Percentiles rank a stretch among this genome's conserved stretches.
Evolutionary conservation across 805 yeast genomes (phyloP).

Genomic region (Candida cerambycidarum): DNA sequence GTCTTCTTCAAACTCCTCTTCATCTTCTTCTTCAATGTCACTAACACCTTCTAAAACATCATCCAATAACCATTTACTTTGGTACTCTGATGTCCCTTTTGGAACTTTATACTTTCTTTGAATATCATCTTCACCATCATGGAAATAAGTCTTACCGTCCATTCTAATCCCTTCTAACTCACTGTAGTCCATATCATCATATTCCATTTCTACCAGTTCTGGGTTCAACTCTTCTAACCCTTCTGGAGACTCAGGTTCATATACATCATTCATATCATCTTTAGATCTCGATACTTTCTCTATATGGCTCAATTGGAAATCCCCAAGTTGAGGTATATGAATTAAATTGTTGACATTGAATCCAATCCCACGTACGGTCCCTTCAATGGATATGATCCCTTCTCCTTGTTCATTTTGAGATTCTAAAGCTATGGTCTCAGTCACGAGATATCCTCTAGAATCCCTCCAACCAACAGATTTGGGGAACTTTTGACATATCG

Average conservation of each 20-base stretch:
- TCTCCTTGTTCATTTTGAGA: constrained; percentile 14
- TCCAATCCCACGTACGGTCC: constrained; percentile 84
- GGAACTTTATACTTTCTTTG: constrained; percentile 48
- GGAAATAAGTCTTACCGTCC: constrained; percentile 56
- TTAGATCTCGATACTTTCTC: constrained; percentile 43
- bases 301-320: constrained; percentile 71
- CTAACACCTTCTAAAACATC: constrained; percentile 47
- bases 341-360: constrained; percentile 74
- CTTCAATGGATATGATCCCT: constrained; percentile 57
- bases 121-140: constrained; percentile 16
- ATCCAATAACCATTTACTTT: constrained; percentile 71
- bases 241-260: constrained; percentile 48
- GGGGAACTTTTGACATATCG: constrained; percentile 83
- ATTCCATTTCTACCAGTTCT: constrained; percentile 41
- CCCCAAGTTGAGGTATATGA: constrained; percentile 89
- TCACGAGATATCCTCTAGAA: constrained; percentile 81
- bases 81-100: constrained; percentile 73
- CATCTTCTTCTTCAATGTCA: constrained; percentile 44
- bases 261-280: constrained; percentile 23
- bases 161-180: constrained; percentile 48
- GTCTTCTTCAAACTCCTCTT: constrained; percentile 17
- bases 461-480: constrained; percentile 90
- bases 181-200: constrained; percentile 10
- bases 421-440: constrained; percentile 57
- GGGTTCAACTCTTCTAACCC: constrained; percentile 61